Base-by-base conservation (phyloP, 768 basidiomycete species). In the Hericium coralloides region DNA sequence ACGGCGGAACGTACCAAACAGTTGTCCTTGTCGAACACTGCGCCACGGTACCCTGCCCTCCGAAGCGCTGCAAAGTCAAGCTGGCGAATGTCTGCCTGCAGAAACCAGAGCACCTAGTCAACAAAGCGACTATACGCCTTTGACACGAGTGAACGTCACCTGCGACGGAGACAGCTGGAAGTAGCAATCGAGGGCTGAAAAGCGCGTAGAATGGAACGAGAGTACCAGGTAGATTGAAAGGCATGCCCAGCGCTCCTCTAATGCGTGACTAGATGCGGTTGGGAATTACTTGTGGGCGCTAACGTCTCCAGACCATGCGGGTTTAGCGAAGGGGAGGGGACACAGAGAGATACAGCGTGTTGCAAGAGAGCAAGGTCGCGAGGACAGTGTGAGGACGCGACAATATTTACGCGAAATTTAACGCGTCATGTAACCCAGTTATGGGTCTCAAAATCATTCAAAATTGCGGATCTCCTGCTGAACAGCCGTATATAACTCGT, bases 11-110 rank as follows among this genome's bases (percentile, higher is more conserved):
- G 26, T 61, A 92, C 95, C 62, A 98, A 72, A 66, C 95, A 98
- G 64, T 99, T 98, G 67, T 99, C 95, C 72, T 98, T 98, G 78
- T 98, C 95, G 63, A 98, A 88, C 1, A 99, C 83, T 3, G 87
- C 90, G n/a, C 89, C 93, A 49, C 83, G 81, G 67, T 92, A 94
- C 4, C 95, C 93, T 8, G 84, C 82, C 56, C 76, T 75, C 56
- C 79, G 79, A 39, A 98, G 74, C 38, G 83, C 83, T 9, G 63
- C 63, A 75, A 92, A 93, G 70, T 95, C 82, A 64, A 95, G 76
- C 61, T 86, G 79, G 76, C 90, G 88, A 64, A 95, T 91, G 67
- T 91, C 91, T 89, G 77, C 67, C 84, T 85, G 73, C 20, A 4
- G 57, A 25, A 18, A 49, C 26, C 10, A 50, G 36, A 9, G 0